Conservation (phyloP, 495 filamentous ascomycete genomes). For the Aspergillus hancockii region DNA sequence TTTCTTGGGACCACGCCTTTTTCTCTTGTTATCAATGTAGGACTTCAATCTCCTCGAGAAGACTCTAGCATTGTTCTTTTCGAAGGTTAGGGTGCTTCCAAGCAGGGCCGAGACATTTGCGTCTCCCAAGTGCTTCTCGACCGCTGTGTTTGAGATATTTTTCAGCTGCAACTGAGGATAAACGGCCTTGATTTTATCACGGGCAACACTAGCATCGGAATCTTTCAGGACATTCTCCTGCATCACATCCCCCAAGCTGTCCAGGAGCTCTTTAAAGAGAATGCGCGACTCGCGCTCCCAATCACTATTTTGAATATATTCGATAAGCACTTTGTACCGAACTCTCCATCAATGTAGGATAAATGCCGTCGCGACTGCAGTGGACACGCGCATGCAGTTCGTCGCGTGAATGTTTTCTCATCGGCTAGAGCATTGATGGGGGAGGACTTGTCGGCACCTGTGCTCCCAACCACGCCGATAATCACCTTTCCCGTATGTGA, state of each 20-base stretch:
- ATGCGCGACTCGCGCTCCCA: conserved; percentile 56
- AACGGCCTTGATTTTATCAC: conserved; percentile 64
- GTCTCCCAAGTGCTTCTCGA: conserved; percentile 31
- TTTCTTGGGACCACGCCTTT: conserved; percentile 15
- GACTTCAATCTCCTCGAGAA: conserved; percentile 49
- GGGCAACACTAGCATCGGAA: conserved; percentile 58
- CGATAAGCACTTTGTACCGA: conserved; percentile 62
- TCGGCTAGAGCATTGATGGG: conserved; percentile 62
- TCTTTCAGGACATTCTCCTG: conserved; percentile 46
- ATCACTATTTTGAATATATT: conserved; percentile 59
- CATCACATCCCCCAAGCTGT: conserved; percentile 43
- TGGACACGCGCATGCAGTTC: conserved; percentile 65
- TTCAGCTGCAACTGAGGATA: conserved; percentile 59
- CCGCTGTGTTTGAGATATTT: conserved; percentile 37
- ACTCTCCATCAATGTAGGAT: conserved; percentile 57
- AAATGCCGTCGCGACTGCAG: conserved; percentile 67
- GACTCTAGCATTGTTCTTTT: conserved; percentile 28
- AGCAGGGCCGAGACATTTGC: conserved; percentile 43
- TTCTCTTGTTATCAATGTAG: conserved; percentile 57
- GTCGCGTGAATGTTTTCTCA: conserved; percentile 52
- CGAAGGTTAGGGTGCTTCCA: conserved; percentile 46
- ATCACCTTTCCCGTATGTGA: conserved; percentile 42
- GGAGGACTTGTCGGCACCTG: conserved; percentile 61
- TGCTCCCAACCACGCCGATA: conserved; percentile 59
- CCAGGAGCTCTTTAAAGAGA: conserved; percentile 53